These are phyloP conservation scores for Rhytidhysteron rufulum DNA, from an alignment of 2,329 filamentous ascomycete species.

Conservation along the genomic window DNA sequence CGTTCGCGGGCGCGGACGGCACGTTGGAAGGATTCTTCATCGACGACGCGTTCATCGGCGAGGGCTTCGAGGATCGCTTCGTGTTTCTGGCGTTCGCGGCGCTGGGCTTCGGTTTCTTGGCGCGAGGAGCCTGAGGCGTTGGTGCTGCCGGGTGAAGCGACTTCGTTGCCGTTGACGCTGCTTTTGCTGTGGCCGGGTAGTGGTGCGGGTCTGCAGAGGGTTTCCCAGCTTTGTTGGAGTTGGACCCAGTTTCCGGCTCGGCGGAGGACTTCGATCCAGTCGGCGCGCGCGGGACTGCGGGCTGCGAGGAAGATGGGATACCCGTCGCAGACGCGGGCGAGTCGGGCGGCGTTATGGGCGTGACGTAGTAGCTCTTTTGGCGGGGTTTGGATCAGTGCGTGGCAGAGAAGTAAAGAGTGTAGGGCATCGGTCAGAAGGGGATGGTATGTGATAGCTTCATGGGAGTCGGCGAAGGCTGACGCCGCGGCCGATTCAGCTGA, in stretches of 20 bases:
- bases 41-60: constrained; percentile 63
- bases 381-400: constrained; percentile 76
- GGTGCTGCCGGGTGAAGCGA: not conserved
- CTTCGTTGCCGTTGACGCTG: not conserved
- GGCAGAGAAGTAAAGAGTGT: constrained; percentile 72
- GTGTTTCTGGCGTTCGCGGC: constrained; percentile 57
- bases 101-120: constrained; percentile 50
- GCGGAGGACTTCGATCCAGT: constrained; percentile 75
- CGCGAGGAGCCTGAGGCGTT: constrained; percentile 1
- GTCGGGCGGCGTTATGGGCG: constrained; percentile 74
- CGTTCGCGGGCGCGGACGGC: constrained; percentile 60
- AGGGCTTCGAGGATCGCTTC: constrained; percentile 66
- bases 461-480: constrained; percentile 40
- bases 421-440: constrained; percentile 75
- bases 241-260: constrained; percentile 67
- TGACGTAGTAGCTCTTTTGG: constrained; percentile 73
- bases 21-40: constrained; percentile 62
- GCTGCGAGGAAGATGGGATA: constrained; percentile 76
- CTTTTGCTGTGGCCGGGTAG: constrained; percentile 28
- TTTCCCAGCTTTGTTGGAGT: constrained; percentile 64
- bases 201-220: constrained; percentile 56
- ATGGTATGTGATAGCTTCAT: constrained; percentile 73
- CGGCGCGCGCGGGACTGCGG: constrained; percentile 66
- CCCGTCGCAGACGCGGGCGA: constrained; percentile 70
- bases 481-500: constrained; percentile 29